phyloP scores from a whole-genome alignment of 2,329 filamentous ascomycete species.

The Boeremia exigua region DNA sequence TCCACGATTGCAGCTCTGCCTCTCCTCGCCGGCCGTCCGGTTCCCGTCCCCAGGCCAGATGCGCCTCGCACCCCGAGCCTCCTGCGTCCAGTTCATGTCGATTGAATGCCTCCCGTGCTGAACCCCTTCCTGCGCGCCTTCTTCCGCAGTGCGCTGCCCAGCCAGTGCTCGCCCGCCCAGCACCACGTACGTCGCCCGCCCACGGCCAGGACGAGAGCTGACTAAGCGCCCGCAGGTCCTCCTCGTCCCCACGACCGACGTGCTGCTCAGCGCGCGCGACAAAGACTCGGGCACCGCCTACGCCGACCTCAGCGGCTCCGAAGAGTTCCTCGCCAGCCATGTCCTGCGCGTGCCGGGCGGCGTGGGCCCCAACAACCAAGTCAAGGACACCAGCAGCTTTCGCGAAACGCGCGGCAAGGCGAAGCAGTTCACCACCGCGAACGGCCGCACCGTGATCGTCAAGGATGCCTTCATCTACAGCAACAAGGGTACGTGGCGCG shows the following conservation, averaged over 20 bases:
- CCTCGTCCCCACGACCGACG: slow-evolving; percentile 91
- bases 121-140: slow-evolving; percentile 99
- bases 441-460: slow-evolving; percentile 90
- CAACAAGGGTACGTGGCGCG: slow-evolving; percentile 76
- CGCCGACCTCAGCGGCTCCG: slow-evolving; percentile 81
- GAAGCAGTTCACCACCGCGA: slow-evolving; percentile 90
- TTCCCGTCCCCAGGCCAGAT: slow-evolving; percentile 33
- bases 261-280: slow-evolving; percentile 86
- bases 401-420: slow-evolving; percentile 91
- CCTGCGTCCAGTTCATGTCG: slow-evolving; percentile 42
- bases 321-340: slow-evolving; percentile 97
- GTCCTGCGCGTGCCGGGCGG: slow-evolving; percentile 79
- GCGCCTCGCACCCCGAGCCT: slow-evolving; percentile 30
- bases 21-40: slow-evolving; percentile 29
- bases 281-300: slow-evolving; percentile 79
- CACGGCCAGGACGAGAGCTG: neutral
- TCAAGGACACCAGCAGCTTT: slow-evolving; percentile 62
- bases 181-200: slow-evolving; percentile 69
- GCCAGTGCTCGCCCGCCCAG: slow-evolving; percentile 89
- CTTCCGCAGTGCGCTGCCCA: slow-evolving; percentile 91
- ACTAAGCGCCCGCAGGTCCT: slow-evolving; percentile 63
- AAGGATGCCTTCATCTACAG: slow-evolving; percentile 93
- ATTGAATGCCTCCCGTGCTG: slow-evolving; percentile 90
- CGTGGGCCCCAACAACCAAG: slow-evolving; percentile 53
- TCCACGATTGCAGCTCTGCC: slow-evolving; percentile 13